Base-by-base conservation (phyloP, 805 yeast genomes). In the Metschnikowia baotianmanensis region DNA sequence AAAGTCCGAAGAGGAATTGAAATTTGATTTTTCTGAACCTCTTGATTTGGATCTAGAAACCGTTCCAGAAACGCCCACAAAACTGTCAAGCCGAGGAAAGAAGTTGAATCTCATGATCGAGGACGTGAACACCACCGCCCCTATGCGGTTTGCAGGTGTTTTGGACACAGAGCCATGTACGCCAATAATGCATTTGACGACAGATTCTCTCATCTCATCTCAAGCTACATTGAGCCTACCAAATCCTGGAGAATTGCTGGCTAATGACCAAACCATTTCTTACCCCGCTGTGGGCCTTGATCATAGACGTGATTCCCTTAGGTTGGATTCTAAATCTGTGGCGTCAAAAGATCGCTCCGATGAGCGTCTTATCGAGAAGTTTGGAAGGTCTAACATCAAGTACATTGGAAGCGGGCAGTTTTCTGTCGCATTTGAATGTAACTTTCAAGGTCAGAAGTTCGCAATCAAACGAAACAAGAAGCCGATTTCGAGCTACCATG, bases 381-480 rank as follows among this genome's bases (percentile, higher is more conserved):
- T 80, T 60, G 83, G 82, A 2, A 49, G 53, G 46, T 55, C 58
- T 17, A 80, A 83, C 47, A 90, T 91, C 31, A 72, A 74, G 31
- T 64, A 82, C 32, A 67, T 91, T 17, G 96, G 96, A 2, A 69
- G 76, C 25, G 98, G 99, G 18, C 96, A 88, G 61, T 93, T 93
- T 56, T 88, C 96, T 2, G 71, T 79, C 17, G 99, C 95, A 13
- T 93, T 80, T 61, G 85, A 85, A 47, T 91, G 91, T 31, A 72
- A 79, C 12, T 84, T 80, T 55, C 80, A 81, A 45, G 71, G 73
- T 38, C 74, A 76, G 34, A 80, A 77, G 53, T 88, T 81, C 61
- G 98, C 98, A 0, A 93, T 93, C 38, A 93, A 93, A 62, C 74
- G 96, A 44, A 80, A 93, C 20, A 87, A 84, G 55, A 77, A 79